phyloP scores from a whole-genome alignment of 2,329 filamentous ascomycete species.

The Bipolaris gigantea region DNA sequence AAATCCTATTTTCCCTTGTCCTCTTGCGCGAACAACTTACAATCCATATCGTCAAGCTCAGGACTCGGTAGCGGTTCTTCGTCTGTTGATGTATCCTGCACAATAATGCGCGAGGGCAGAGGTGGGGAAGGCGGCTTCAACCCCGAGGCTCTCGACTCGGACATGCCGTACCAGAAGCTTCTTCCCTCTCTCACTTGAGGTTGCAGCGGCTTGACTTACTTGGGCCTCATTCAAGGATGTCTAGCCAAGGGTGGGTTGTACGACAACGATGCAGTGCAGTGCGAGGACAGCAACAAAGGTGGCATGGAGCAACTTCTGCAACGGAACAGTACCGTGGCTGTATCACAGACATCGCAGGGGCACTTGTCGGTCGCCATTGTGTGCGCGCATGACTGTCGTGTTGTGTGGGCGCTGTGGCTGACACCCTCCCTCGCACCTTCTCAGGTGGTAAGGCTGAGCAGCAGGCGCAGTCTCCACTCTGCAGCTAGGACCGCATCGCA shows the following conservation, averaged over 20 bases:
- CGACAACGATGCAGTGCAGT: constrained; percentile 3
- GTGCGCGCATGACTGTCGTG: constrained; percentile 7
- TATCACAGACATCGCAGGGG: background rate
- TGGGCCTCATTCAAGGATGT: constrained; percentile 4
- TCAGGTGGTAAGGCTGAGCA: constrained; percentile 10
- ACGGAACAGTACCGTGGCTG: background rate
- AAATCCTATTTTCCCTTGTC: background rate
- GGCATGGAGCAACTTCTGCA: background rate
- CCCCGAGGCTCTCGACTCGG: constrained; percentile 10
- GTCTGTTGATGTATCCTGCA: constrained; percentile 39
- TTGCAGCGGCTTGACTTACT: constrained; percentile 1
- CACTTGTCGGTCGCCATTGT: background rate
- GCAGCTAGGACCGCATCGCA: background rate
- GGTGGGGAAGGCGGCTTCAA: constrained; percentile 23
- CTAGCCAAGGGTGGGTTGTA: background rate
- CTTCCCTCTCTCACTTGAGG: background rate
- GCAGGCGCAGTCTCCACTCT: background rate
- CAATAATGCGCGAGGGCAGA: constrained; percentile 36
- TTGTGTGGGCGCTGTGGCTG: constrained; percentile 8
- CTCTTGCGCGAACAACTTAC: constrained; percentile 9
- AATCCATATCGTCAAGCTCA: constrained; percentile 19
- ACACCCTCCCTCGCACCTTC: constrained; percentile 1
- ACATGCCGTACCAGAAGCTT: constrained; percentile 5
- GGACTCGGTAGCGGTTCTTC: constrained; percentile 26
- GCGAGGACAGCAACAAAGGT: constrained; percentile 1